Conservation (phyloP, 148 eudicot genomes). For the Dysphania ambrosioides region DNA sequence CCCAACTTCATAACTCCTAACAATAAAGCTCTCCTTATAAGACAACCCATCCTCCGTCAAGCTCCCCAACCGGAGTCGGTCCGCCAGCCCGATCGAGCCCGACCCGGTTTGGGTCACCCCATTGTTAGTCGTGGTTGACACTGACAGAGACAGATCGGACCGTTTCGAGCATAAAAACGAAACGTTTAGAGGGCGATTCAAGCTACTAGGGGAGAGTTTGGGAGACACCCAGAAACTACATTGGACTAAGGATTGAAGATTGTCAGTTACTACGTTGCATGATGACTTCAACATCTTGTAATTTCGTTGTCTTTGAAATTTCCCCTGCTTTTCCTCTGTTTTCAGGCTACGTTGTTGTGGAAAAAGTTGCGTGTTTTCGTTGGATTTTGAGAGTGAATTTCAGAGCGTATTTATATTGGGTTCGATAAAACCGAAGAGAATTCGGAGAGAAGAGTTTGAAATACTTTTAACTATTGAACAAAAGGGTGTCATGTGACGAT, state of each 20-base stretch:
- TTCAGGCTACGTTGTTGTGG: background rate
- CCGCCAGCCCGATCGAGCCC: constrained; percentile 41
- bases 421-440: constrained; percentile 20
- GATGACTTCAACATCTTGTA: constrained; percentile 36
- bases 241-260: constrained; percentile 38
- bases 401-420: too few relatives aligned
- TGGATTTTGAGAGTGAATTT: too few relatives aligned
- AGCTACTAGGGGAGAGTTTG: constrained; percentile 4
- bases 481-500: too few relatives aligned
- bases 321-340: constrained; percentile 2
- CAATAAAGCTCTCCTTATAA: constrained; percentile 80
- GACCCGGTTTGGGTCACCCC: constrained; percentile 9
- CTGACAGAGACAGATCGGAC: constrained; percentile 25
- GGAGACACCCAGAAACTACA: constrained; percentile 32
- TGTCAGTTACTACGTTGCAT: constrained; percentile 35
- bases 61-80: constrained; percentile 63
- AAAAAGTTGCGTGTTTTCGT: background rate
- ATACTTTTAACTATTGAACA: too few relatives aligned
- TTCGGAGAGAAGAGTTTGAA: too few relatives aligned
- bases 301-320: constrained; percentile 6
- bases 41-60: constrained; percentile 74
- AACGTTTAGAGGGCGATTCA: constrained; percentile 27
- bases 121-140: constrained; percentile 20
- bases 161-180: constrained; percentile 21
- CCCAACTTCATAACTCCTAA: constrained; percentile 90